Percentiles rank a stretch among this genome's conserved stretches.
Evolutionary conservation across 768 basidiomycete species (phyloP).

Genomic region (Dentipellis sp.): DNA sequence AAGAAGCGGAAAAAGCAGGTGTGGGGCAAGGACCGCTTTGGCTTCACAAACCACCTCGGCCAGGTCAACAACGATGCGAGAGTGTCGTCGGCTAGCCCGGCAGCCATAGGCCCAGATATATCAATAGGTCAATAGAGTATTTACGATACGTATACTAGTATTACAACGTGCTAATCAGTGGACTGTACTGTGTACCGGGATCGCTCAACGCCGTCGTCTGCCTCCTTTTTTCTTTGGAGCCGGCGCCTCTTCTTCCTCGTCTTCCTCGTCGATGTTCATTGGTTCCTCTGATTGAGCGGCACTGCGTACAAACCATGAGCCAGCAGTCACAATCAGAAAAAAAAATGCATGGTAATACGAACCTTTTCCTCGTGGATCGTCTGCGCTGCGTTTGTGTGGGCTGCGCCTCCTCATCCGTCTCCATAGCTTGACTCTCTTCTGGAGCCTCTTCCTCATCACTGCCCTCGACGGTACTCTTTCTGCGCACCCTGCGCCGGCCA

Average conservation of each 20-base stretch:
- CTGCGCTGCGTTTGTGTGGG: conserved; percentile 19
- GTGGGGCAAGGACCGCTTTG: conserved; percentile 86
- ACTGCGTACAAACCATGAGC: neutral
- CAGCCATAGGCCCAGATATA: neutral
- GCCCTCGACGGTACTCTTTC: conserved; percentile 34
- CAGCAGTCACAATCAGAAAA: neutral
- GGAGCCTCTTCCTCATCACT: conserved; percentile 31
- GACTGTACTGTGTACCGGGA: neutral
- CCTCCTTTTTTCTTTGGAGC: neutral
- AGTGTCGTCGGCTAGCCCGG: conserved; percentile 19
- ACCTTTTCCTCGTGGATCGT: neutral
- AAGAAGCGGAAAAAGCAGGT: conserved; percentile 59
- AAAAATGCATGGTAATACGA: neutral
- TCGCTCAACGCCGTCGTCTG: neutral
- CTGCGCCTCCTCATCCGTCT: conserved; percentile 31
- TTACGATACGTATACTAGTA: neutral
- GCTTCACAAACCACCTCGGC: conserved; percentile 52
- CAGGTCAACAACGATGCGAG: conserved; percentile 32
- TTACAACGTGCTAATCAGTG: neutral
- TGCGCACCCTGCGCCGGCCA: conserved; percentile 9
- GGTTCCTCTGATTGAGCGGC: neutral
- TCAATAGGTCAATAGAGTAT: conserved; percentile 3
- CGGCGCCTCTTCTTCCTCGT: neutral
- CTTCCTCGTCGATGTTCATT: neutral
- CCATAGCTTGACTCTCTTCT: conserved; percentile 27